Conservation (phyloP, 495 filamentous ascomycete species). For the Xylaria flabelliformis region DNA sequence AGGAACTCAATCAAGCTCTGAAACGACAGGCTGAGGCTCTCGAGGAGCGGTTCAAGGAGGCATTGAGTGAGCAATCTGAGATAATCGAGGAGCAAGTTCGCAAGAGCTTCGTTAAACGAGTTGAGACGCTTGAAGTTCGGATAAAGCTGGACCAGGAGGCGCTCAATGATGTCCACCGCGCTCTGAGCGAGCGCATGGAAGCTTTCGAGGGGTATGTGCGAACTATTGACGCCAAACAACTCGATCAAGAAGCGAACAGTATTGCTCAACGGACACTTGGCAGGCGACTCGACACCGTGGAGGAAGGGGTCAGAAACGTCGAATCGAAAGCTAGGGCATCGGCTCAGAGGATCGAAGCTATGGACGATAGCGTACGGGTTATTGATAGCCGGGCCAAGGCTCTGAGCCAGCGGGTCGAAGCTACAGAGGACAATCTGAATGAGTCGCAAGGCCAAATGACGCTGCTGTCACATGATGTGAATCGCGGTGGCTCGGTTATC, state of each 20-base stretch:
- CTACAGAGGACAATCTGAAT: conserved; percentile 26
- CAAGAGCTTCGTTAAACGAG: conserved; percentile 28
- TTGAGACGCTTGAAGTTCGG: conserved; percentile 35
- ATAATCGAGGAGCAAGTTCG: conserved; percentile 19
- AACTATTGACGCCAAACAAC: conserved; percentile 28
- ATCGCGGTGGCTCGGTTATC: conserved; percentile 25
- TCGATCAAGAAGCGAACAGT: conserved; percentile 29
- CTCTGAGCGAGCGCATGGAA: conserved; percentile 29
- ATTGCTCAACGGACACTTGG: conserved; percentile 26
- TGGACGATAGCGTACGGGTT: conserved; percentile 31
- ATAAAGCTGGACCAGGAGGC: conserved; percentile 36
- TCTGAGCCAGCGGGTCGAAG: conserved; percentile 27
- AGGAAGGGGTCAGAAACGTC: conserved; percentile 14
- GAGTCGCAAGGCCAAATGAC: conserved; percentile 26
- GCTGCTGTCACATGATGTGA: conserved; percentile 28
- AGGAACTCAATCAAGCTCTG: conserved; percentile 19
- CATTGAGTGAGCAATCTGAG: conserved; percentile 20
- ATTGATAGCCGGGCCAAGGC: conserved; percentile 27
- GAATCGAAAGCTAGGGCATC: conserved; percentile 22
- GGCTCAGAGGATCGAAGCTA: conserved; percentile 27
- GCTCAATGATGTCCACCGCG: conserved; percentile 21
- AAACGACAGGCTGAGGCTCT: conserved; percentile 10
- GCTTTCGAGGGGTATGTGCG: conserved; percentile 25
- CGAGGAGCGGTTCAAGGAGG: conserved; percentile 26
- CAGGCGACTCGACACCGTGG: conserved; percentile 21